These are phyloP conservation scores for Colletotrichum zoysiae DNA, from an alignment of 2,329 filamentous ascomycete genomes.

Conservation along the genomic window DNA sequence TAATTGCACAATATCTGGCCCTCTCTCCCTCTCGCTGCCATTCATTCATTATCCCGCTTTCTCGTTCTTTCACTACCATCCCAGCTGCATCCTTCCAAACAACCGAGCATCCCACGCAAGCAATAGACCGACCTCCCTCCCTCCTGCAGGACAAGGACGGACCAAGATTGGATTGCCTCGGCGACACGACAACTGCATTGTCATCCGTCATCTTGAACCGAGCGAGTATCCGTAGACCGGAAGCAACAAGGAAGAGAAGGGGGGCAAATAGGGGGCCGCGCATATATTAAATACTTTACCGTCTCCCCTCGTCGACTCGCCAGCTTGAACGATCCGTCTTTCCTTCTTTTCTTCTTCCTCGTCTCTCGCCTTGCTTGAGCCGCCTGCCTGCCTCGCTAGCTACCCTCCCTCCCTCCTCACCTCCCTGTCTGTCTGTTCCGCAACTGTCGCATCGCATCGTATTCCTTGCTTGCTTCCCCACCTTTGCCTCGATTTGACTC, in stretches of 20 bases:
- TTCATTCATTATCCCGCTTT: background rate
- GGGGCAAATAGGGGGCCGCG: background rate
- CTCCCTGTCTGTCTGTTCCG: constrained; percentile 40
- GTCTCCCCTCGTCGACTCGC: constrained; percentile 5
- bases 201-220: constrained; percentile 12
- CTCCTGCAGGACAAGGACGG: constrained; percentile 34
- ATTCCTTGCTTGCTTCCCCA: constrained; percentile 42
- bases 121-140: background rate
- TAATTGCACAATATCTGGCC: constrained; percentile 21
- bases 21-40: background rate
- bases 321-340: constrained; percentile 21
- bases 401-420: no score
- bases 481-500: constrained; percentile 40
- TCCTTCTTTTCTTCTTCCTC: constrained; percentile 4
- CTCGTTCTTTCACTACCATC: background rate
- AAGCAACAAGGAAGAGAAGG: background rate
- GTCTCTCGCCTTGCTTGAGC: no score
- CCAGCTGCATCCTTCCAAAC: background rate
- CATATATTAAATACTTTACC: constrained; percentile 32
- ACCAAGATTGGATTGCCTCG: constrained; percentile 22
- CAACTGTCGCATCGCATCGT: constrained; percentile 41
- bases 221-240: background rate
- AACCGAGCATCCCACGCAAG: background rate
- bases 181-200: constrained; percentile 20
- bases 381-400: no score